Conservation (phyloP, 768 basidiomycete genomes). For the Lactarius trivialis region DNA sequence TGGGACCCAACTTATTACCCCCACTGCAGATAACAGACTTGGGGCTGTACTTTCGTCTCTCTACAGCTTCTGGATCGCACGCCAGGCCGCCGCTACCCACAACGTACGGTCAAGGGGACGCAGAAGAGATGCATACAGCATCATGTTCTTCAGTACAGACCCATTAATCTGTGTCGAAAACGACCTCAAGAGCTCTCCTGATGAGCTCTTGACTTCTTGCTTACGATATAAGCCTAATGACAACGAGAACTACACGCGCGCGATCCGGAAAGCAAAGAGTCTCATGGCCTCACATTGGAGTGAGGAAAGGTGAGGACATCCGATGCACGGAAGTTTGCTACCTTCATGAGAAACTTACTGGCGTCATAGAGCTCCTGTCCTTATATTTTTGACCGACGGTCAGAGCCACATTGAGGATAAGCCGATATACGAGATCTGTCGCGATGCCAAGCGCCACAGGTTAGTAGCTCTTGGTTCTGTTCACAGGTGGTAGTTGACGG, state of each 20-base stretch:
- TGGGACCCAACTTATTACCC: constrained; percentile 32
- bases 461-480: constrained; percentile 19
- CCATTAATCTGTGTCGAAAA: constrained; percentile 32
- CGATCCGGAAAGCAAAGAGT: constrained; percentile 32
- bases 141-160: constrained; percentile 39
- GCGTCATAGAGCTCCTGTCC: constrained; percentile 39
- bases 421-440: constrained; percentile 37
- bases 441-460: constrained; percentile 40
- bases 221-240: constrained; percentile 31
- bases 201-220: constrained; percentile 36
- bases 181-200: constrained; percentile 40
- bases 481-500: background rate
- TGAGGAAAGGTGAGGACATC: constrained; percentile 36
- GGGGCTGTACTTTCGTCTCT: constrained; percentile 53
- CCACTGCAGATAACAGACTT: constrained; percentile 40
- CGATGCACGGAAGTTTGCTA: background rate
- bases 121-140: constrained; percentile 49
- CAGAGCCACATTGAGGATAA: constrained; percentile 37
- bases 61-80: constrained; percentile 49
- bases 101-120: constrained; percentile 23
- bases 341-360: constrained; percentile 11
- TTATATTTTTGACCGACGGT: constrained; percentile 54
- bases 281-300: constrained; percentile 46
- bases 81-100: constrained; percentile 33
- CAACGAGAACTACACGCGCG: constrained; percentile 40